Conservation (phyloP, 2,329 filamentous ascomycete genomes). For the Onygena corvina region DNA sequence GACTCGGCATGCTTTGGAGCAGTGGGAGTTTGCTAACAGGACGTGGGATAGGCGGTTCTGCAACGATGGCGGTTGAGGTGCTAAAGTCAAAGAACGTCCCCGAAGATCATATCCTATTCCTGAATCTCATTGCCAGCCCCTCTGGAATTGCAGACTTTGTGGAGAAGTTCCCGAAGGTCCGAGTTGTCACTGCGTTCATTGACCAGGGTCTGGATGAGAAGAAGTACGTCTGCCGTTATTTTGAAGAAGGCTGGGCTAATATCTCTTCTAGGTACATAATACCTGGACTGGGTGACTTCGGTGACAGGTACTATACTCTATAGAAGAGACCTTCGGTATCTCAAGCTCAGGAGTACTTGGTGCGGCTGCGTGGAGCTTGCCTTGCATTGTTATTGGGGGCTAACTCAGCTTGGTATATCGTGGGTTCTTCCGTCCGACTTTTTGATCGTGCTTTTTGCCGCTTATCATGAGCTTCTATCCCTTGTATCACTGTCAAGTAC, state of each 20-base stretch:
- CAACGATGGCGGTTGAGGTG: constrained; percentile 92
- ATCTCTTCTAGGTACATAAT: constrained; percentile 67
- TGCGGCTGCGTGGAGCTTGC: not conserved
- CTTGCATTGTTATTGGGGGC: too few relatives aligned
- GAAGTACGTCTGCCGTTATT: constrained; percentile 55
- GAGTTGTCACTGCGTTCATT: constrained; percentile 90
- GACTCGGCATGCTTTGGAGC: not conserved
- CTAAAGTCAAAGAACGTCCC: constrained; percentile 81
- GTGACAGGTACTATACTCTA: constrained; percentile 89
- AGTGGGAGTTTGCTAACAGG: not conserved
- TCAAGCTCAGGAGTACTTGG: not conserved
- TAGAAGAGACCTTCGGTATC: too few relatives aligned
- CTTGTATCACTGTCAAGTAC: not conserved
- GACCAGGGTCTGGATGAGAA: constrained; percentile 95
- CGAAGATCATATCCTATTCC: constrained; percentile 87
- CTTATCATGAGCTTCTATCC: too few relatives aligned
- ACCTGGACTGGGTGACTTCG: constrained; percentile 87
- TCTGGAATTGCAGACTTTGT: constrained; percentile 85
- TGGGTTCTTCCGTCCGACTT: too few relatives aligned
- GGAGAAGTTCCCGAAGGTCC: constrained; percentile 72
- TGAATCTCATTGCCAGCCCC: constrained; percentile 95
- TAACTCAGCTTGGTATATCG: not conserved
- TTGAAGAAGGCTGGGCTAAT: constrained; percentile 13
- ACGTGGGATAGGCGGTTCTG: constrained; percentile 60
- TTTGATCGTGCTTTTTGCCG: too few relatives aligned